Conservation (phyloP, 164 flowering plant genomes). For the Brasenia schreberi region DNA sequence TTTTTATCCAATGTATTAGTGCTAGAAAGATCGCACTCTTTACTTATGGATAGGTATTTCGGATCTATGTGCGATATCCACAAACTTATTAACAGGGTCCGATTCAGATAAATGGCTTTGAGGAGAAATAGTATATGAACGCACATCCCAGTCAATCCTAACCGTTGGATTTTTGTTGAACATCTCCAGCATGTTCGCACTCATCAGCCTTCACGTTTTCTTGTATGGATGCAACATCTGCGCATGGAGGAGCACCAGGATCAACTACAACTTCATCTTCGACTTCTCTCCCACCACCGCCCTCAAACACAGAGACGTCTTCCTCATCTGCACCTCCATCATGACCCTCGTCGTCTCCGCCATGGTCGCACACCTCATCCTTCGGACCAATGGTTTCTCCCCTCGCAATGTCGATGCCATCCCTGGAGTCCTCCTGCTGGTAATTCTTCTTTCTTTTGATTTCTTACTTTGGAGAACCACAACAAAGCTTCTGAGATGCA, state of each 20-base stretch:
- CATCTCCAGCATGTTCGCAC: constrained; percentile 75
- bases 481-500: too few species aligned
- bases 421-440: constrained; percentile 79
- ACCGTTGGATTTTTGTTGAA: background rate
- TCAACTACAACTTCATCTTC: constrained; percentile 93
- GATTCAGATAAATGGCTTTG: too few species aligned
- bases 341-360: constrained; percentile 88
- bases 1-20: too few species aligned
- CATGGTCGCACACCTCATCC: constrained; percentile 71
- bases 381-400: constrained; percentile 39
- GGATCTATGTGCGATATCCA: too few species aligned
- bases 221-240: constrained; percentile 94
- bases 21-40: too few species aligned
- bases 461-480: too few species aligned
- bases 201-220: constrained; percentile 89
- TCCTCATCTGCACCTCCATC: constrained; percentile 69
- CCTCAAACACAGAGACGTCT: constrained; percentile 85
- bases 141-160: too few species aligned
- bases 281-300: constrained; percentile 65
- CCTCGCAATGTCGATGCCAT: constrained; percentile 58
- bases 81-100: too few species aligned
- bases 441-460: constrained; percentile 5
- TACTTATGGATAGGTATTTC: too few species aligned
- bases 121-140: too few species aligned
- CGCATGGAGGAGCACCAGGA: constrained; percentile 83